Evolutionary conservation across 1,139 yeast species (phyloP).

Genomic region (Scheffersomyces stambukii): DNA sequence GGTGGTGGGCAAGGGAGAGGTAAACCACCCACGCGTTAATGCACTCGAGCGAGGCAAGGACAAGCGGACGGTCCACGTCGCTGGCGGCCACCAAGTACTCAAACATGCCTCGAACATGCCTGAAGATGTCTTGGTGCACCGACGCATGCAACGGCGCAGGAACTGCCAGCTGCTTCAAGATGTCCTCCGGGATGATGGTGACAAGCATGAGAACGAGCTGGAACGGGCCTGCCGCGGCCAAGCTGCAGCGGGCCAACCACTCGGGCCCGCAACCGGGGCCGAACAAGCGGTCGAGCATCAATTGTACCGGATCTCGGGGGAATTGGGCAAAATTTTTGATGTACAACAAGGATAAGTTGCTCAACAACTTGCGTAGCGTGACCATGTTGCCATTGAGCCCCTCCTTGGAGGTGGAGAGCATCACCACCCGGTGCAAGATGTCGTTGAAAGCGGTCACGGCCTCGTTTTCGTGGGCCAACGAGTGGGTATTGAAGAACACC

Average conservation of each 20-base stretch:
- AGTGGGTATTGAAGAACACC: slow-evolving; percentile 45
- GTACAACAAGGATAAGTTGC: slow-evolving; percentile 53
- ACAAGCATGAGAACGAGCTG: slow-evolving; percentile 26
- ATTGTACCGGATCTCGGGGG: slow-evolving; percentile 8
- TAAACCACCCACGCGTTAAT: slow-evolving; percentile 33
- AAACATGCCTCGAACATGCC: slow-evolving; percentile 6
- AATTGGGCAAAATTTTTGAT: slow-evolving; percentile 24
- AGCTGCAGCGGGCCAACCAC: neutral
- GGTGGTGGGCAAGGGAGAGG: slow-evolving; percentile 30
- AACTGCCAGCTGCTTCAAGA: slow-evolving; percentile 29
- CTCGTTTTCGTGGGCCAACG: slow-evolving; percentile 4
- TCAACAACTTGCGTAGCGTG: slow-evolving; percentile 34
- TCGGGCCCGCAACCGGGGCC: neutral
- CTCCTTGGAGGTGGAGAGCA: slow-evolving; percentile 4
- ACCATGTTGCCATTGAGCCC: slow-evolving; percentile 15
- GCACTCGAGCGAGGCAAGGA: slow-evolving; percentile 23
- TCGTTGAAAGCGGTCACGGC: slow-evolving; percentile 7
- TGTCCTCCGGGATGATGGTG: slow-evolving; percentile 56
- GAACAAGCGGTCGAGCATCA: slow-evolving; percentile 2
- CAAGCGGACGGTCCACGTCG: slow-evolving; percentile 1
- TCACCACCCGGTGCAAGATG: slow-evolving; percentile 3
- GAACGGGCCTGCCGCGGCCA: slow-evolving; percentile 5
- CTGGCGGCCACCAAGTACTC: slow-evolving; percentile 4
- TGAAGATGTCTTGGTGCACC: slow-evolving; percentile 10
- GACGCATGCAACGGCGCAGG: slow-evolving; percentile 9